Conservation (phyloP, 2,329 filamentous ascomycete species). For the Fusarium buxicola region DNA sequence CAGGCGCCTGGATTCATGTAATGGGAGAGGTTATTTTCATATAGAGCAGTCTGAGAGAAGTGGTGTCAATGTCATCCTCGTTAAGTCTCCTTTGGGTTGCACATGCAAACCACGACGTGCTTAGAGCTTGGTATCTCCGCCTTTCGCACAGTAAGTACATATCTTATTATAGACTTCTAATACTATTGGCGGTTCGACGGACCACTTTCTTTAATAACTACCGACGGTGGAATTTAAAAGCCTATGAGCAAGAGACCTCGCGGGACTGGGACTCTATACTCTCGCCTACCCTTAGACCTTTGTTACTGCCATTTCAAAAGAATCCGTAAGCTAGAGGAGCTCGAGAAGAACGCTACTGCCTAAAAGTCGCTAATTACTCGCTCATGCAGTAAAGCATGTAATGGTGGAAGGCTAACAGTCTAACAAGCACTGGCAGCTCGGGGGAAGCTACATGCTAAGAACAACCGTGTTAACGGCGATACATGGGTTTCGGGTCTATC, state of each 20-base stretch:
- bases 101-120: constrained; percentile 55
- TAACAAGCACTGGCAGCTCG: constrained; percentile 51
- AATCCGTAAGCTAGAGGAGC: constrained; percentile 51
- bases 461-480: neutral
- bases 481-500: neutral
- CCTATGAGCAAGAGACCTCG: constrained; percentile 48
- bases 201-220: constrained; percentile 21
- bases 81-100: constrained; percentile 56
- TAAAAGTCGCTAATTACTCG: constrained; percentile 57
- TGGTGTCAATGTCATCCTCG: constrained; percentile 58
- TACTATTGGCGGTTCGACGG: neutral
- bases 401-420: constrained; percentile 60
- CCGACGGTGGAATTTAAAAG: constrained; percentile 51
- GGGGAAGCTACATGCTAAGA: constrained; percentile 10
- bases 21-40: constrained; percentile 58
- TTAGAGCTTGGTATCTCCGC: constrained; percentile 52
- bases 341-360: constrained; percentile 53
- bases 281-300: constrained; percentile 59
- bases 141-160: constrained; percentile 50
- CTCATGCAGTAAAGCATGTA: constrained; percentile 56
- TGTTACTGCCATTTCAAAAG: constrained; percentile 56
- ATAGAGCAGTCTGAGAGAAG: constrained; percentile 55
- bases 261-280: constrained; percentile 53
- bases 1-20: constrained; percentile 55
- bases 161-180: neutral